Percentiles rank a stretch among this genome's conserved stretches.
These are phyloP conservation scores for Phytophthora litchii DNA, from an alignment of 352 stramenopile genomes.

Conservation along the genomic window DNA sequence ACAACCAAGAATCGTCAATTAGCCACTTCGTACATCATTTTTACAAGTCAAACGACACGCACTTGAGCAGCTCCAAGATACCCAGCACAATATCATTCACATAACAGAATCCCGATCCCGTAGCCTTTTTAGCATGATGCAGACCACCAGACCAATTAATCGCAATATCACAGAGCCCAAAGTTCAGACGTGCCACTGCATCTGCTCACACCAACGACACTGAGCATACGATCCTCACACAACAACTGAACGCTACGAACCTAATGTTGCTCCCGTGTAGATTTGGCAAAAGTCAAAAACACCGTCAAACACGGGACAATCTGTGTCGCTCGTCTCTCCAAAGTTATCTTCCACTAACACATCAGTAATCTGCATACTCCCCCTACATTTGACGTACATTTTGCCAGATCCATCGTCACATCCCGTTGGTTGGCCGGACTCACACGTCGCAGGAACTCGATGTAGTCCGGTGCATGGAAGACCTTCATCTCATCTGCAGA, in stretches of 20 bases:
- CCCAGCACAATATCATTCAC: conserved; percentile 98
- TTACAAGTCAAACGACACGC: conserved; percentile 71
- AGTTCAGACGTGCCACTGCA: conserved; percentile 96
- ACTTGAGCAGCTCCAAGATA: conserved; percentile 98
- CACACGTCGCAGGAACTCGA: conserved; percentile 96
- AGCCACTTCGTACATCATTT: conserved; percentile 92
- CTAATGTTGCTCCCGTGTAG: conserved; percentile 95
- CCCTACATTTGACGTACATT: conserved; percentile 47
- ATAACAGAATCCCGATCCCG: conserved; percentile 95
- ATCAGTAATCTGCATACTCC: not conserved
- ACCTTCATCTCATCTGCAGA: conserved; percentile 93
- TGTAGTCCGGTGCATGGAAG: conserved; percentile 98
- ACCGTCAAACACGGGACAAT: conserved; percentile 99
- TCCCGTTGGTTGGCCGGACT: conserved; percentile 94
- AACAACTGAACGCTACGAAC: conserved; percentile 31
- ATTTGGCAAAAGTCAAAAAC: conserved; percentile 98
- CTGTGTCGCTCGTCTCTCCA: conserved; percentile 91
- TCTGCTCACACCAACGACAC: conserved; percentile 57
- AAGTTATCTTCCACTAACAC: conserved; percentile 89
- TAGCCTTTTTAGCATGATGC: conserved; percentile 98
- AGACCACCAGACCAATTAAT: conserved; percentile 98
- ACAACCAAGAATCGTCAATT: conserved; percentile 87
- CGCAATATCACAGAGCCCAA: conserved; percentile 94
- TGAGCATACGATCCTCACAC: not conserved
- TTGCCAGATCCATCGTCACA: conserved; percentile 63